Evolutionary conservation across 805 yeast species (phyloP).

Genomic region (Metschnikowia vanudenii): DNA sequence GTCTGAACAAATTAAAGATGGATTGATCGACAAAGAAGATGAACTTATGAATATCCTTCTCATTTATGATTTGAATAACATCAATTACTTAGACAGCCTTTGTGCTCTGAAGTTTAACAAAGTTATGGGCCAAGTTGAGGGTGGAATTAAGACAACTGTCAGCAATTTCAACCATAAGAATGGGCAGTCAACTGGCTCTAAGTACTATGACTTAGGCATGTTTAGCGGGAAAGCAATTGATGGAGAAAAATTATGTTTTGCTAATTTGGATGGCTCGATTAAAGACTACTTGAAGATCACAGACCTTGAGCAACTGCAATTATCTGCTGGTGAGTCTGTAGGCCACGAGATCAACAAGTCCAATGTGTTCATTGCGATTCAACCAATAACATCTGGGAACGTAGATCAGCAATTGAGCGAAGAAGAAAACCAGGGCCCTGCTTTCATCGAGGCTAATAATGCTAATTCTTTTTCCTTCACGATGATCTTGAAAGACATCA

Average conservation of each 20-base stretch:
- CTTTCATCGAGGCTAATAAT: conserved; percentile 45
- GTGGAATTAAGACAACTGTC: conserved; percentile 63
- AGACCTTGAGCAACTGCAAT: conserved; percentile 20
- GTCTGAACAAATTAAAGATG: conserved; percentile 48
- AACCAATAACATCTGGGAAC: conserved; percentile 44
- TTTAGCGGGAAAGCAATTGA: conserved; percentile 76
- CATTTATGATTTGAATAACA: conserved; percentile 64
- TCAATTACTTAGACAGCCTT: conserved; percentile 45
- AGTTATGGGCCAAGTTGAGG: conserved; percentile 75
- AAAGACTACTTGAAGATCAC: conserved; percentile 39
- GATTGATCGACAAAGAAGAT: conserved; percentile 56
- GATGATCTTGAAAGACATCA: conserved; percentile 71
- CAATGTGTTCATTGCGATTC: conserved; percentile 67
- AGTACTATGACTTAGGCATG: conserved; percentile 54
- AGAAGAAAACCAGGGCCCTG: conserved; percentile 16
- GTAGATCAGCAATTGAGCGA: conserved; percentile 10
- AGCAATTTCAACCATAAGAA: conserved; percentile 46
- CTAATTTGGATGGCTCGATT: conserved; percentile 78
- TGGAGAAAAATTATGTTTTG: conserved; percentile 85
- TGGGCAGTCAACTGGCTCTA: conserved; percentile 18
- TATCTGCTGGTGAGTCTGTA: conserved; percentile 21
- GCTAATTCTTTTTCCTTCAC: conserved; percentile 70
- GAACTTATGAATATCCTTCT: conserved; percentile 43
- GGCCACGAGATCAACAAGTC: conserved; percentile 40
- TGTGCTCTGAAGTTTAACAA: conserved; percentile 55